A percentile compares a stretch with the other conserved stretches of the same genome.
phyloP scores from a whole-genome alignment of 495 filamentous ascomycete species.

The Podospora australis region DNA sequence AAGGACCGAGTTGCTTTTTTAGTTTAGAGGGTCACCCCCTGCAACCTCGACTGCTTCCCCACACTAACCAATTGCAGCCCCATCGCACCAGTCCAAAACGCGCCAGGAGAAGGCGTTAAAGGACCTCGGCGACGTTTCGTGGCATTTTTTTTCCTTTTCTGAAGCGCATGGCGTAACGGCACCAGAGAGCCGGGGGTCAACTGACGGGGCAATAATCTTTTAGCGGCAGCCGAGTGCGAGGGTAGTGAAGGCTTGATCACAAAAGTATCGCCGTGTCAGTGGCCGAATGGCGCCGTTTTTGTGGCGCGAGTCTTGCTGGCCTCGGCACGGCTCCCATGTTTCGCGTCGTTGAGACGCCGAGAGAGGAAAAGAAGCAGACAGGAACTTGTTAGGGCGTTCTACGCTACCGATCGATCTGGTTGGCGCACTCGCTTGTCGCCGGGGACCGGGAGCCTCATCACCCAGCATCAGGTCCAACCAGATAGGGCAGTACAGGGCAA shows the following conservation, averaged over 20 bases:
- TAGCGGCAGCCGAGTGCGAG: background rate
- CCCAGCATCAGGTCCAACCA: too few species aligned
- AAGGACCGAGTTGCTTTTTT: constrained; percentile 33
- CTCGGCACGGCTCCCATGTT: background rate
- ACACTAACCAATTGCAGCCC: background rate
- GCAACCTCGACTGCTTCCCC: constrained; percentile 1
- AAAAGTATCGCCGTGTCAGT: constrained; percentile 7
- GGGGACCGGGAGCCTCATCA: background rate
- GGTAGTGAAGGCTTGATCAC: background rate
- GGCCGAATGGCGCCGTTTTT: constrained; percentile 9
- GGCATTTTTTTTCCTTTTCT: background rate
- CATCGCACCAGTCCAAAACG: background rate
- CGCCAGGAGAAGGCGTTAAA: background rate
- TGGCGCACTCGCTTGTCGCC: background rate
- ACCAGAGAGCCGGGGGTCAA: constrained; percentile 1
- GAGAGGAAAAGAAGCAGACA: background rate
- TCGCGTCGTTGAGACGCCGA: background rate
- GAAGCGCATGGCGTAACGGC: background rate
- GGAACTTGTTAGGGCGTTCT: background rate
- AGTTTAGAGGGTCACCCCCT: constrained; percentile 15
- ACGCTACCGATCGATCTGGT: background rate
- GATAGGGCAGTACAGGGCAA: too few species aligned
- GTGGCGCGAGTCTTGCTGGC: background rate
- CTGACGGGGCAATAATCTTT: background rate
- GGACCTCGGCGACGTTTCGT: background rate